Evolutionary conservation across 2,329 filamentous ascomycete species (phyloP).

Genomic region (Bipolaris bicolor): DNA sequence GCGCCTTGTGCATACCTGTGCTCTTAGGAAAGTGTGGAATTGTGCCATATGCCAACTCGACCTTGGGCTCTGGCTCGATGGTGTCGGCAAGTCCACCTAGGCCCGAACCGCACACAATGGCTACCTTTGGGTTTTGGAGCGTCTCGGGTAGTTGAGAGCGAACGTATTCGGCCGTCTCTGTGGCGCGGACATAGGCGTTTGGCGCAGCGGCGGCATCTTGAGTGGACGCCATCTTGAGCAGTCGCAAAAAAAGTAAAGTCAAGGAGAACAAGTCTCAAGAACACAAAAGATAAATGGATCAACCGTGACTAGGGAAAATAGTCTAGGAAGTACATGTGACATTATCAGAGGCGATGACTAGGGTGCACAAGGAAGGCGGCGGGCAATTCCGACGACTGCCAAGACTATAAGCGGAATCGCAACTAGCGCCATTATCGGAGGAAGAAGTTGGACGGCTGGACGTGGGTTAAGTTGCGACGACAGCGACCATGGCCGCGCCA

Average conservation of each 20-base stretch:
- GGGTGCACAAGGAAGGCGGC: slow-evolving; percentile 36
- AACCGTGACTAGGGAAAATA: neutral
- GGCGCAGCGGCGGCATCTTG: slow-evolving; percentile 37
- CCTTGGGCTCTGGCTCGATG: slow-evolving; percentile 57
- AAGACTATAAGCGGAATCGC: slow-evolving; percentile 29
- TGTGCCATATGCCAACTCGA: slow-evolving; percentile 63
- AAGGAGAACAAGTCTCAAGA: neutral
- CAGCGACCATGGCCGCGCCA: slow-evolving; percentile 52
- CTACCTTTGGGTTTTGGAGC: slow-evolving; percentile 62
- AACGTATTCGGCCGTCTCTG: slow-evolving; percentile 60
- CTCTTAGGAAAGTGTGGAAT: slow-evolving; percentile 67
- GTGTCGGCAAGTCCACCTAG: slow-evolving; percentile 66
- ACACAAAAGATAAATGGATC: neutral
- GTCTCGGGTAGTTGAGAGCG: slow-evolving; percentile 56
- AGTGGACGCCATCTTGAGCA: slow-evolving; percentile 24
- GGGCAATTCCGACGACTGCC: slow-evolving; percentile 40
- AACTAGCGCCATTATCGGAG: slow-evolving; percentile 28
- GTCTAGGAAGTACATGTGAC: slow-evolving; percentile 15
- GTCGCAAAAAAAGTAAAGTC: neutral
- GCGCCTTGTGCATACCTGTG: slow-evolving; percentile 57
- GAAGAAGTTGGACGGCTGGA: slow-evolving; percentile 29
- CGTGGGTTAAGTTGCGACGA: slow-evolving; percentile 17
- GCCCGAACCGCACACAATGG: slow-evolving; percentile 70
- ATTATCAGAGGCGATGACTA: slow-evolving; percentile 21
- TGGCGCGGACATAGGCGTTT: slow-evolving; percentile 52